phyloP scores from a whole-genome alignment of 2,329 filamentous ascomycete species.

The Epichloe glyceriae region DNA sequence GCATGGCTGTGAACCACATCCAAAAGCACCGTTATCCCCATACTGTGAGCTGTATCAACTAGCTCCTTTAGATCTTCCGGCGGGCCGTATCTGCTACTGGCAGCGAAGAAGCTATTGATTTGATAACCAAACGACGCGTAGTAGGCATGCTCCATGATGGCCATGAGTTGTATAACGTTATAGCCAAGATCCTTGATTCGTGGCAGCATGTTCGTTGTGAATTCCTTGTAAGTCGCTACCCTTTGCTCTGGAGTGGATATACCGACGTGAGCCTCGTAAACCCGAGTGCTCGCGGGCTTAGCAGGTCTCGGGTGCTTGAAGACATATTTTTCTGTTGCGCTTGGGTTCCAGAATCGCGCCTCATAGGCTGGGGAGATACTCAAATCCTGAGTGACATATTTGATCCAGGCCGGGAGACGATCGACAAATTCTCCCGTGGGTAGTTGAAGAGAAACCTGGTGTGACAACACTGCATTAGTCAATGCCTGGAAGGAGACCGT shows the following conservation, averaged over 20 bases:
- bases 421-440: conserved; percentile 72
- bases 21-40: conserved; percentile 83
- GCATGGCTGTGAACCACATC: conserved; percentile 97
- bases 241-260: conserved; percentile 85
- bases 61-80: conserved; percentile 95
- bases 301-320: conserved; percentile 75
- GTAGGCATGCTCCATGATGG: conserved; percentile 98
- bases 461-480: not conserved
- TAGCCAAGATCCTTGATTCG: conserved; percentile 85
- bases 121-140: conserved; percentile 99
- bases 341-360: conserved; percentile 94
- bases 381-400: conserved; percentile 88
- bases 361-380: conserved; percentile 85
- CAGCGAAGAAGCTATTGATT: conserved; percentile 97
- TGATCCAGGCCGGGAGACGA: conserved; percentile 92
- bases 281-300: conserved; percentile 74
- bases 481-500: not conserved
- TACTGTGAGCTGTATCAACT: conserved; percentile 81
- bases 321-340: conserved; percentile 57
- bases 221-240: conserved; percentile 94
- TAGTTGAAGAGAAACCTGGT: conserved; percentile 68
- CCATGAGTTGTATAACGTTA: conserved; percentile 97
- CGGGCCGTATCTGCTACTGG: conserved; percentile 84
- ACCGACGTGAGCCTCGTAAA: conserved; percentile 98
- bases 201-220: conserved; percentile 82